Percentiles rank a stretch among this genome's conserved stretches.
These are phyloP conservation scores for Schizochytrium sp. DNA, from an alignment of 108 stramenopile genomes.

Conservation along the genomic window DNA sequence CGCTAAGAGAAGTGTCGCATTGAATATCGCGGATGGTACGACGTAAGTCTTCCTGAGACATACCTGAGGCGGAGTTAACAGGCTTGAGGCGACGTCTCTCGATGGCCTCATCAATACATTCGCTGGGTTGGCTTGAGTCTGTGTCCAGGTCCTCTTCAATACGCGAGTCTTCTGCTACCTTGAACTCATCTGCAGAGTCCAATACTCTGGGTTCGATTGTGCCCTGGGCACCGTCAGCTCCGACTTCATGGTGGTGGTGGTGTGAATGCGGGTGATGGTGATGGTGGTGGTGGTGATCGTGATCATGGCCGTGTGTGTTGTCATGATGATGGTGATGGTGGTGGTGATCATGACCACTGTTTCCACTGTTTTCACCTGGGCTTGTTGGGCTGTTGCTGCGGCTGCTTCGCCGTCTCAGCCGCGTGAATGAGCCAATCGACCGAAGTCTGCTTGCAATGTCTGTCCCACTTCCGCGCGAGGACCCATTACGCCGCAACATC, in stretches of 20 bases:
- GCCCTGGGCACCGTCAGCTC: not conserved
- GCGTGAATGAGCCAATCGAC: slow-evolving; percentile 19
- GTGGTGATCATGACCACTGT: not conserved
- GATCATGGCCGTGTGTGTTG: not conserved
- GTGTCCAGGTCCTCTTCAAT: too few relatives aligned
- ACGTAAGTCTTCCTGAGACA: slow-evolving; percentile 44
- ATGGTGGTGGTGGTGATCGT: not conserved
- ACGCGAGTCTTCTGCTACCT: too few relatives aligned
- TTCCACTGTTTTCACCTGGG: not conserved
- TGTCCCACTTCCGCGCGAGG: not conserved
- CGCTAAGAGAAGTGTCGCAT: slow-evolving; percentile 37
- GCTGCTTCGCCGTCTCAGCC: not conserved
- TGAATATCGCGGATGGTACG: slow-evolving; percentile 52
- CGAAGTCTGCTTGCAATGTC: slow-evolving; percentile 6
- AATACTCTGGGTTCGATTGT: too few relatives aligned
- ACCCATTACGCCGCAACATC: slow-evolving; percentile 28
- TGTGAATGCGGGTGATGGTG: not conserved
- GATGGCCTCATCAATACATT: not conserved
- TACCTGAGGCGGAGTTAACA: slow-evolving; percentile 43
- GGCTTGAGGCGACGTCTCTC: slow-evolving; percentile 41
- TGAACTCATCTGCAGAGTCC: too few relatives aligned
- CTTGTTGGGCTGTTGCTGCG: slow-evolving; percentile 13
- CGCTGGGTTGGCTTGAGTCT: too few relatives aligned
- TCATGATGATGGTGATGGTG: not conserved
- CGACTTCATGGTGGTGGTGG: slow-evolving; percentile 20